Conservation (phyloP, 2,329 filamentous ascomycete genomes). For the Fusarium nematophilum region DNA sequence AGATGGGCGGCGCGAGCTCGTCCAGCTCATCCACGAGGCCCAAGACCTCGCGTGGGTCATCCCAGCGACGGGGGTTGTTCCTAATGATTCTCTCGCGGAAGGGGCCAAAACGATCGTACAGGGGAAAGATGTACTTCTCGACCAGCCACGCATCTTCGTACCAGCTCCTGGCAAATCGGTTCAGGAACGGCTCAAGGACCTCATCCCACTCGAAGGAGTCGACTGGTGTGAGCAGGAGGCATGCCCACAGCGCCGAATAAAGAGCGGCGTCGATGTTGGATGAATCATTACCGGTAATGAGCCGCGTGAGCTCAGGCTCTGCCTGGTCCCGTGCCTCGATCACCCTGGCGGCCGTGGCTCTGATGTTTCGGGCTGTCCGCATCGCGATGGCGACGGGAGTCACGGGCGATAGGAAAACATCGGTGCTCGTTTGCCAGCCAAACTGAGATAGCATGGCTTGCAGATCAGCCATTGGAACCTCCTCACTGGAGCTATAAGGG, state of each 20-base stretch:
- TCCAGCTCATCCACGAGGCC: conserved; percentile 58
- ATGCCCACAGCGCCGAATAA: conserved; percentile 81
- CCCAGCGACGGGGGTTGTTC: conserved; percentile 42
- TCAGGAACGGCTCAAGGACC: conserved; percentile 71
- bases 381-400: conserved; percentile 75
- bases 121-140: conserved; percentile 71
- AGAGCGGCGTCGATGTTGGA: conserved; percentile 67
- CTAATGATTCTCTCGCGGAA: conserved; percentile 43
- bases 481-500: conserved; percentile 77
- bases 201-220: conserved; percentile 66
- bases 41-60: conserved; percentile 47
- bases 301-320: conserved; percentile 47
- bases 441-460: conserved; percentile 66
- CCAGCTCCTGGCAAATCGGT: conserved; percentile 53
- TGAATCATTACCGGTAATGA: conserved; percentile 48
- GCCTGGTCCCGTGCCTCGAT: conserved; percentile 44
- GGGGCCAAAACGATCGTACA: conserved; percentile 62
- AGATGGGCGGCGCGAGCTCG: conserved; percentile 51
- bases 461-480: conserved; percentile 72
- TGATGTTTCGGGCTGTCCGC: conserved; percentile 81
- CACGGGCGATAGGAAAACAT: conserved; percentile 72
- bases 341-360: conserved; percentile 67
- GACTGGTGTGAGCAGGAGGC: conserved; percentile 64
- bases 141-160: conserved; percentile 79
- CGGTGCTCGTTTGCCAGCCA: conserved; percentile 55